Evolutionary conservation across 495 filamentous ascomycete genomes (phyloP).

Genomic region (Mytilinidion resinicola): DNA sequence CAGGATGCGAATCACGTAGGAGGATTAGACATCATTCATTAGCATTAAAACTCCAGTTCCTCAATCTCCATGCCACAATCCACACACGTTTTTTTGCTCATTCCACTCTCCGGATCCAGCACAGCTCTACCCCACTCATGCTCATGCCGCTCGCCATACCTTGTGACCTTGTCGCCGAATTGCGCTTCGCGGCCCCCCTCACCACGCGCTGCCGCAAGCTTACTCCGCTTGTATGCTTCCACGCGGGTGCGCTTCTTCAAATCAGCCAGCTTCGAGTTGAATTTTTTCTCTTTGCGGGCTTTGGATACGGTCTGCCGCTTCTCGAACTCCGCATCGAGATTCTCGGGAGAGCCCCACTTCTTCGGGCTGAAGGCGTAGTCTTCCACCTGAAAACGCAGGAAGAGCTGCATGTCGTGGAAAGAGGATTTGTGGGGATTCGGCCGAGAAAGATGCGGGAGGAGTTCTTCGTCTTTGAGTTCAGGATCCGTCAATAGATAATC

Average conservation of each 20-base stretch:
- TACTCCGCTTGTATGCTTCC: conserved; percentile 68
- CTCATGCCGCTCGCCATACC: conserved; percentile 60
- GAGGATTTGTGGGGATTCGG: conserved; percentile 94
- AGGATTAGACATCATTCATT: not conserved
- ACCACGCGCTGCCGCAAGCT: conserved; percentile 41
- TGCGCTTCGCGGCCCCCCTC: conserved; percentile 42
- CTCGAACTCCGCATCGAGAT: conserved; percentile 84
- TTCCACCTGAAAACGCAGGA: conserved; percentile 87
- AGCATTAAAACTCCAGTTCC: conserved; percentile 71
- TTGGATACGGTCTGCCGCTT: conserved; percentile 76
- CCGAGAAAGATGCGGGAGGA: conserved; percentile 78
- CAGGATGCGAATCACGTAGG: too few relatives aligned
- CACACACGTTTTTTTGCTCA: conserved; percentile 75
- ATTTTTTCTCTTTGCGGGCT: conserved; percentile 81
- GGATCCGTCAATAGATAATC: conserved; percentile 95
- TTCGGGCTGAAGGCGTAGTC: conserved; percentile 76
- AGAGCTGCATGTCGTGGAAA: conserved; percentile 99
- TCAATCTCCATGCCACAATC: conserved; percentile 96
- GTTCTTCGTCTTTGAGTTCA: conserved; percentile 74
- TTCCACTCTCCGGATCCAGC: conserved; percentile 69
- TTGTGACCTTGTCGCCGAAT: conserved; percentile 70
- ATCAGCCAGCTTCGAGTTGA: conserved; percentile 78
- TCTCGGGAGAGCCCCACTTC: conserved; percentile 81
- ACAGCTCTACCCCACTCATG: conserved; percentile 87
- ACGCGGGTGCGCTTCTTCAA: conserved; percentile 90